Percentiles rank a stretch among this genome's conserved stretches.
Evolutionary conservation across 192 early-diverging fungal species (phyloP).

Genomic region (Phycomyces nitens): DNA sequence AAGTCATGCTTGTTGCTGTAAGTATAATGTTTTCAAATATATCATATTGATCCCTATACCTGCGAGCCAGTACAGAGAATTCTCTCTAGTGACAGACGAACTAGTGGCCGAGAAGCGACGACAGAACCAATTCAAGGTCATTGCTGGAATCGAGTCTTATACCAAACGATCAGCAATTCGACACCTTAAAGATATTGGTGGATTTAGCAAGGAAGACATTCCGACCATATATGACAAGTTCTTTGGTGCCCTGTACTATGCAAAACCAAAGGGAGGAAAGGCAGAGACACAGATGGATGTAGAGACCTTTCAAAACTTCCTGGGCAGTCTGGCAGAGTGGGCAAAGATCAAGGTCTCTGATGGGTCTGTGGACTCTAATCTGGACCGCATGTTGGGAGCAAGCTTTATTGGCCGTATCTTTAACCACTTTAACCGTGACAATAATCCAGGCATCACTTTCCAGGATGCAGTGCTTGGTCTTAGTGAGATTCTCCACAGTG

Average conservation of each 20-base stretch:
- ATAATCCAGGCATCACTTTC: constrained; percentile 35
- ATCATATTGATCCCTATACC: background rate
- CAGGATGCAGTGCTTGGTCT: constrained; percentile 79
- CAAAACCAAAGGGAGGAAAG: constrained; percentile 33
- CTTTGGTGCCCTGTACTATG: constrained; percentile 76
- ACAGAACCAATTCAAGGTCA: constrained; percentile 83
- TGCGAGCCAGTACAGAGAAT: constrained; percentile 67
- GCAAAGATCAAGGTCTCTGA: constrained; percentile 33
- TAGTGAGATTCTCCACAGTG: constrained; percentile 47
- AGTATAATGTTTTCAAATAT: background rate
- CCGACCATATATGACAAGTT: constrained; percentile 86
- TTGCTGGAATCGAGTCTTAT: constrained; percentile 90
- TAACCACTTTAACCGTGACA: constrained; percentile 15
- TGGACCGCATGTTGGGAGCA: background rate
- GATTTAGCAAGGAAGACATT: constrained; percentile 85
- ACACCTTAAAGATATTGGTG: constrained; percentile 67
- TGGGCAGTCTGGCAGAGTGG: constrained; percentile 68
- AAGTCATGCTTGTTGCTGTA: constrained; percentile 77
- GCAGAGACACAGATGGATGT: constrained; percentile 59
- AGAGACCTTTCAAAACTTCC: constrained; percentile 72
- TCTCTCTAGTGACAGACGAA: constrained; percentile 74
- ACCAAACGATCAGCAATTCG: constrained; percentile 88
- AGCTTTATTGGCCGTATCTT: constrained; percentile 26
- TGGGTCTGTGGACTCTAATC: constrained; percentile 6
- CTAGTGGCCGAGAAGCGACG: constrained; percentile 76